These are phyloP conservation scores for Daldinia sp. DNA, from an alignment of 2,329 filamentous ascomycete species.

Conservation along the genomic window DNA sequence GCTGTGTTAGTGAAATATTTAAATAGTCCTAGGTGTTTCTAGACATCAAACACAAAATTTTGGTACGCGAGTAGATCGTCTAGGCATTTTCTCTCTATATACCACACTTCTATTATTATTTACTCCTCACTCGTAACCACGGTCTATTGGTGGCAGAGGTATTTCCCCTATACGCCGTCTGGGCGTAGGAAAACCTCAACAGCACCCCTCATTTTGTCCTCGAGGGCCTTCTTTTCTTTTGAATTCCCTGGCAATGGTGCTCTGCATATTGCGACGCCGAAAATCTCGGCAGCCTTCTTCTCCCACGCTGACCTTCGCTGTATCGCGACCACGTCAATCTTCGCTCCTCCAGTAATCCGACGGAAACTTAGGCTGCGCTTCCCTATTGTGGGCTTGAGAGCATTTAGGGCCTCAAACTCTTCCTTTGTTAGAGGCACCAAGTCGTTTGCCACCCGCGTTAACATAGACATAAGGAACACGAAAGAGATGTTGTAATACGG, in stretches of 20 bases:
- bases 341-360: constrained; percentile 45
- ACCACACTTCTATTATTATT: not conserved
- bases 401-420: constrained; percentile 53
- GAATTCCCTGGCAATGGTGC: constrained; percentile 53
- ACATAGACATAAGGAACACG: constrained; percentile 84
- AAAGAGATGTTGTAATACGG: constrained; percentile 90
- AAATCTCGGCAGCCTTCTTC: constrained; percentile 72
- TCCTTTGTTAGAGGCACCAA: constrained; percentile 57
- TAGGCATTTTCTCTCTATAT: constrained; percentile 25
- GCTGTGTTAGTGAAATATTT: not conserved
- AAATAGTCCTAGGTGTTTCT: not conserved
- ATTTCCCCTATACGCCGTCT: constrained; percentile 28
- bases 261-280: constrained; percentile 73
- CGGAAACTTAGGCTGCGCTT: constrained; percentile 63
- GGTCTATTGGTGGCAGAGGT: not conserved
- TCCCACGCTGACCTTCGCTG: constrained; percentile 71
- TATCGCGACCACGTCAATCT: constrained; percentile 58
- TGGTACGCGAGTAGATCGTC: constrained; percentile 4
- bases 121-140: not conserved
- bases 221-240: constrained; percentile 69
- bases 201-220: constrained; percentile 74
- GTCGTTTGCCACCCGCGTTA: constrained; percentile 67
- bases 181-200: constrained; percentile 76
- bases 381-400: constrained; percentile 48
- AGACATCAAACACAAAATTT: not conserved